Evolutionary conservation across 2,329 filamentous ascomycete genomes (phyloP).

Genomic region (Cadophora malorum): DNA sequence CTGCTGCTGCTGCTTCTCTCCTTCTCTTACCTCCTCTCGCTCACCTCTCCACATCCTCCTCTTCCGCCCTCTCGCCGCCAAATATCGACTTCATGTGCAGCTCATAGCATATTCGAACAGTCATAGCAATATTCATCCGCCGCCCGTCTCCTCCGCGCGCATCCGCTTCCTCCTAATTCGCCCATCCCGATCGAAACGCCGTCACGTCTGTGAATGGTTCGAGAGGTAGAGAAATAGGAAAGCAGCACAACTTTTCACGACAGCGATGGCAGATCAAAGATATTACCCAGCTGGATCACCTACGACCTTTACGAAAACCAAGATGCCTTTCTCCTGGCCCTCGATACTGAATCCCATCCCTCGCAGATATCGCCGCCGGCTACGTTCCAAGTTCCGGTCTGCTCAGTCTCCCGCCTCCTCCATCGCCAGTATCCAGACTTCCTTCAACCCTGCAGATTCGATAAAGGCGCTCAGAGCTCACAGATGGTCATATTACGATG

Average conservation of each 20-base stretch:
- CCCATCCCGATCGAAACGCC: constrained; percentile 16
- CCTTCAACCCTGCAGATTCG: constrained; percentile 80
- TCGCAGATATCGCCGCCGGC: constrained; percentile 69
- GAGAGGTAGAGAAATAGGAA: constrained; percentile 7
- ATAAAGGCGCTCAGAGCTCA: constrained; percentile 77
- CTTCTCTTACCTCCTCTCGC: background rate
- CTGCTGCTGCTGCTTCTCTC: background rate
- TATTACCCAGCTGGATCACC: constrained; percentile 28
- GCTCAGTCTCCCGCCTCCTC: constrained; percentile 72
- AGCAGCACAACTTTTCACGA: constrained; percentile 9
- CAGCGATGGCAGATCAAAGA: constrained; percentile 17
- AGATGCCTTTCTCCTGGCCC: constrained; percentile 53
- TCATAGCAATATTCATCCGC: constrained; percentile 32
- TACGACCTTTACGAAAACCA: constrained; percentile 42
- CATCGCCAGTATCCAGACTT: constrained; percentile 79
- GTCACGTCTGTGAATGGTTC: constrained; percentile 15
- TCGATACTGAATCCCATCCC: constrained; percentile 61
- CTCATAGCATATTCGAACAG: constrained; percentile 38
- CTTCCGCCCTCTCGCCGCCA: constrained; percentile 19
- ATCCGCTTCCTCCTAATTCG: constrained; percentile 20
- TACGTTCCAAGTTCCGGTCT: constrained; percentile 72
- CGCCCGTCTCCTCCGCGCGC: constrained; percentile 25
- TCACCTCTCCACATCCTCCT: background rate
- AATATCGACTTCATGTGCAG: constrained; percentile 43
- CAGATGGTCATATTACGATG: constrained; percentile 82